Evolutionary conservation across 2,329 filamentous ascomycete species (phyloP).

Genomic region (Seiridium unicorne): DNA sequence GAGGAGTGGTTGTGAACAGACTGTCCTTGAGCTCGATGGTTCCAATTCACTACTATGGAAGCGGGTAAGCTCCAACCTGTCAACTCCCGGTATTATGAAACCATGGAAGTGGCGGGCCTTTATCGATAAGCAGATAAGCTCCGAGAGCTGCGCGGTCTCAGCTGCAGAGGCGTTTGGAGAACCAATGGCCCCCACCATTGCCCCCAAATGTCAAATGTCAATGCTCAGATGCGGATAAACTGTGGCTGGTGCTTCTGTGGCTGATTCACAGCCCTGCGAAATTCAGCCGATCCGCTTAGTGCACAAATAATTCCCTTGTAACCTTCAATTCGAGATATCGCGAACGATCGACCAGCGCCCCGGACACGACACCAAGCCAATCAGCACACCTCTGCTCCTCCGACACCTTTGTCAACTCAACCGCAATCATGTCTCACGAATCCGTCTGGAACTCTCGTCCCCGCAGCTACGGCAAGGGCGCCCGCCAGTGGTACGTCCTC

Average conservation of each 20-base stretch:
- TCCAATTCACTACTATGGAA: too few relatives aligned
- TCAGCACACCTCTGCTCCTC: conserved; percentile 20
- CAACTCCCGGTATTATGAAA: neutral
- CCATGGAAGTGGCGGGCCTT: neutral
- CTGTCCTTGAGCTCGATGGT: too few relatives aligned
- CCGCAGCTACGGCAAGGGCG: conserved; percentile 95
- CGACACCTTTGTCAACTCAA: conserved; percentile 28
- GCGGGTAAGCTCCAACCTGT: neutral
- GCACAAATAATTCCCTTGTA: conserved; percentile 5
- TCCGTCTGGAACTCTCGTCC: conserved; percentile 99
- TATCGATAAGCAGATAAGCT: neutral
- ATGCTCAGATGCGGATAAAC: neutral
- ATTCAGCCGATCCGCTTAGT: neutral
- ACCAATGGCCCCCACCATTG: too few relatives aligned
- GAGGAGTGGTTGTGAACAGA: too few relatives aligned
- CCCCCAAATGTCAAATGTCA: too few relatives aligned
- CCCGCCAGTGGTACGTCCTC: conserved; percentile 79
- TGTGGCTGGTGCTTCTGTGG: neutral
- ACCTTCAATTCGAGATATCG: too few relatives aligned
- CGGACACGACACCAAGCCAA: conserved; percentile 13
- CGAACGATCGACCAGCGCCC: conserved; percentile 12
- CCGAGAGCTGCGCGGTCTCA: neutral
- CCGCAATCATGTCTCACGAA: conserved; percentile 70
- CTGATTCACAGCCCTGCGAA: neutral
- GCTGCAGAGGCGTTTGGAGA: neutral